A percentile compares a stretch with the other conserved stretches of the same genome.
Conservation (phyloP, 805 yeast species). For the Ogataea haglerorum region DNA sequence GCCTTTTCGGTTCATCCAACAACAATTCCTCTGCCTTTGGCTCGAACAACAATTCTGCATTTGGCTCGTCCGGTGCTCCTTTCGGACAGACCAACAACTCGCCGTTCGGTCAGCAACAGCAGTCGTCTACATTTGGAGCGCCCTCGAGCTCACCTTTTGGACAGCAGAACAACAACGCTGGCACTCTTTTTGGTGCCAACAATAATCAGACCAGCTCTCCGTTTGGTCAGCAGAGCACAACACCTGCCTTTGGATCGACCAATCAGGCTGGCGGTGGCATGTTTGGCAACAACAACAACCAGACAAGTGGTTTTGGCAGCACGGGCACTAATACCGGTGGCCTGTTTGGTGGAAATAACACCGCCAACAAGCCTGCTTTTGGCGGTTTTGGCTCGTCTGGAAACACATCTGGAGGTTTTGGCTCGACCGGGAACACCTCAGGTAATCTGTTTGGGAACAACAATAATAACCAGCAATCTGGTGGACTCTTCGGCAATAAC, state of each 20-base stretch:
- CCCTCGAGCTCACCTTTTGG: constrained; percentile 21
- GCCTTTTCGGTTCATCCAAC: constrained; percentile 23
- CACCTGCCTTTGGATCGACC: constrained; percentile 38
- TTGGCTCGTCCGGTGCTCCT: constrained; percentile 22
- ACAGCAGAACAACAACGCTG: constrained; percentile 28
- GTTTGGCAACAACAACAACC: constrained; percentile 24
- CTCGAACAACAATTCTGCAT: constrained; percentile 30
- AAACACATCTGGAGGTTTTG: constrained; percentile 14
- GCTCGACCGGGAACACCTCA: constrained; percentile 4
- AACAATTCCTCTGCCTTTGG: constrained; percentile 23
- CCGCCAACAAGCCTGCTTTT: constrained; percentile 25
- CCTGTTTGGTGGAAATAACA: constrained; percentile 13
- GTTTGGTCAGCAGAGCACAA: constrained; percentile 23
- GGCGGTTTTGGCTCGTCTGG: constrained; percentile 29
- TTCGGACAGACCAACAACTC: constrained; percentile 23
- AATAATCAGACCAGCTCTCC: constrained; percentile 10
- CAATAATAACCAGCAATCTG: constrained; percentile 20
- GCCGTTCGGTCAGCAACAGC: constrained; percentile 26
- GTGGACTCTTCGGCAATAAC: constrained; percentile 39
- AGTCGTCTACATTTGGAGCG: constrained; percentile 24
- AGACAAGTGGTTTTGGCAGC: constrained; percentile 28
- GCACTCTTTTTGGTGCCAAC: constrained; percentile 30
- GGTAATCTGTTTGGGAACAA: constrained; percentile 15
- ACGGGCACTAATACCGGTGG: constrained; percentile 7
- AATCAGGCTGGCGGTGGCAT: constrained; percentile 17